These are phyloP conservation scores for Biscutella laevigata DNA, from an alignment of 441 rosid genomes.

Conservation along the genomic window DNA sequence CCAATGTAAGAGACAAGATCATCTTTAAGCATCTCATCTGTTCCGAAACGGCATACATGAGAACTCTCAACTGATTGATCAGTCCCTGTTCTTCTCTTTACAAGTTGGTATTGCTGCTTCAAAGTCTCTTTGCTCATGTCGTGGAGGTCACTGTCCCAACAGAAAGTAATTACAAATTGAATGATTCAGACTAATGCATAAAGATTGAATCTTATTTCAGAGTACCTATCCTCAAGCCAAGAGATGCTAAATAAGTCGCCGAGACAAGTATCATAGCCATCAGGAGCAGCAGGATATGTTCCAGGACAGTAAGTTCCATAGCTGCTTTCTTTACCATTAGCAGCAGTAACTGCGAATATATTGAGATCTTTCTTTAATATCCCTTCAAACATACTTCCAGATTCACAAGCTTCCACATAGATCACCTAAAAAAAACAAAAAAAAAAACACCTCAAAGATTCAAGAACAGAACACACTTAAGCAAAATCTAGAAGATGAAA, in stretches of 20 bases:
- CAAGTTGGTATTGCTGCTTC: slow-evolving; percentile 27
- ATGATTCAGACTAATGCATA: too few relatives aligned
- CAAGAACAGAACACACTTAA: background rate
- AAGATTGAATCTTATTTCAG: too few relatives aligned
- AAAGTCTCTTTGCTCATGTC: slow-evolving; percentile 38
- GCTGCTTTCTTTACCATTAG: slow-evolving; percentile 45
- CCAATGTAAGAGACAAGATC: slow-evolving; percentile 38
- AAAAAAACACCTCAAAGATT: slow-evolving; percentile 14
- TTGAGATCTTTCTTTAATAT: slow-evolving; percentile 36
- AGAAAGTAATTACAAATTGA: too few relatives aligned
- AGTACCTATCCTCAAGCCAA: slow-evolving; percentile 77
- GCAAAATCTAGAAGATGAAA: background rate
- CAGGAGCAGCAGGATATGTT: slow-evolving; percentile 26
- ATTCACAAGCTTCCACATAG: slow-evolving; percentile 63
- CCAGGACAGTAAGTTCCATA: slow-evolving; percentile 42
- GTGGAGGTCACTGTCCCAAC: too few relatives aligned
- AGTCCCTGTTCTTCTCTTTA: too few relatives aligned
- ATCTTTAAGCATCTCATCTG: slow-evolving; percentile 25
- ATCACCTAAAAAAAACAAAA: background rate
- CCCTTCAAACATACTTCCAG: slow-evolving; percentile 71
- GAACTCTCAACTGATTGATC: background rate
- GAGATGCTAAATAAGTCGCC: slow-evolving; percentile 66
- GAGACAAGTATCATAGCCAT: slow-evolving; percentile 35
- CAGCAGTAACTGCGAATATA: slow-evolving; percentile 46
- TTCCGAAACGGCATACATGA: slow-evolving; percentile 48